Evolutionary conservation across 352 stramenopile genomes (phyloP), one percentile per base, ranked within the genome.

Genomic region (Lagenidium giganteum): DNA sequence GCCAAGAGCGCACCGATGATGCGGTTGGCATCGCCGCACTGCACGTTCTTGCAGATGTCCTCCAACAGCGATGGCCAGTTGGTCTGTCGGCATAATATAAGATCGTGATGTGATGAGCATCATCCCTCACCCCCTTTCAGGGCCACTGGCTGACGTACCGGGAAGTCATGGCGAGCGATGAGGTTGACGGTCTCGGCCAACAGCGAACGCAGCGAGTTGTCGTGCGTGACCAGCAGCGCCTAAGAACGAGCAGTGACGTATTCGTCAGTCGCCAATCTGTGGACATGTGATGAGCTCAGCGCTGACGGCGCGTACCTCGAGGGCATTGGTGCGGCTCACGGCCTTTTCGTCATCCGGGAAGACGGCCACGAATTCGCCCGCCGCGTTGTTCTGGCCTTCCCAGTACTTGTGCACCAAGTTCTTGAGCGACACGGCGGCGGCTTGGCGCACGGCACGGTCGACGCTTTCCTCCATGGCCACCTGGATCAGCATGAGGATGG

Each of bases 321-420:
- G 72, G 11, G 73, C 61, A 44, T 86, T 81, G 47, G 90, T 84
- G 57, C 69, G 71, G 24, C 70, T 67, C 35, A 72, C 73, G 27
- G 58, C 55, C 51, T 84, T 80, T 51, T 93, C 80, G 16, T 74
- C 74, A 3, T 77, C 70, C 16, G 68, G 72, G 43, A 86, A 81
- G 22, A 82, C 56, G 27, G 74, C 51, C 27, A 84, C 50, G 51
- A 86, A 76, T 39, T 94, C 83, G 29, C 79, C 76, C 12, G 93
- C 60, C 17, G 80, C 69, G 35, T 95, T 61, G 39, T 88, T 65
- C 7, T 55, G 47, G 28, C 75, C 88, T 33, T 96, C 81, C 94
- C 94, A 98, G 53, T 95, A 95, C 70, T 96, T 95, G 24, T 95
- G 73, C 47, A 96, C 95, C 22, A 97, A 79, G 70, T 98, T 98